These are phyloP conservation scores for Cryptosporidium bovis DNA, from an alignment of 169 alveolate species.

Conservation along the genomic window DNA sequence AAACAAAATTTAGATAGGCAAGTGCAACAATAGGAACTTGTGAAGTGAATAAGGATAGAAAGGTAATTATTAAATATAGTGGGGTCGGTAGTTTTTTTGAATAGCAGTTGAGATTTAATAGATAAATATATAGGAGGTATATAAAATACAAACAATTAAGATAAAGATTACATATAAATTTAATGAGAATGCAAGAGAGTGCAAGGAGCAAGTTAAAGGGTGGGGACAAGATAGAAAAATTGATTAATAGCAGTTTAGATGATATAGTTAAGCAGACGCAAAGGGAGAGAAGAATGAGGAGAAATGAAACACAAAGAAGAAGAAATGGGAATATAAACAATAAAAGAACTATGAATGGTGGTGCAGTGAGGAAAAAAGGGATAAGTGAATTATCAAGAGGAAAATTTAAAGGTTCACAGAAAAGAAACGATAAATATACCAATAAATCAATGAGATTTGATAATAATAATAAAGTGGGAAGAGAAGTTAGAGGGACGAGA, in stretches of 20 bases:
- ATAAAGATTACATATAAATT: no score
- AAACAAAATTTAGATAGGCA: no score
- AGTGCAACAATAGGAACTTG: no score
- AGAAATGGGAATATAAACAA: neutral
- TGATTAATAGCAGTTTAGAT: slow-evolving; percentile 55
- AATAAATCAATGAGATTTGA: no score
- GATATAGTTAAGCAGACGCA: slow-evolving; percentile 45
- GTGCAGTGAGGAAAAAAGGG: neutral
- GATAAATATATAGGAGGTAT: no score
- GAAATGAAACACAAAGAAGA: neutral
- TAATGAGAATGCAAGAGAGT: neutral
- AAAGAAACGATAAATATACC: no score
- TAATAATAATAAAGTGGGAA: neutral
- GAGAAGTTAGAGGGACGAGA: neutral
- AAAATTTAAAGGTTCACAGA: neutral
- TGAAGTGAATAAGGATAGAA: no score
- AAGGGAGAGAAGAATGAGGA: slow-evolving; percentile 14
- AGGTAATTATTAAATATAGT: no score
- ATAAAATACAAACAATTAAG: no score
- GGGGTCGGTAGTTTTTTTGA: no score
- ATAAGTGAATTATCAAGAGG: neutral
- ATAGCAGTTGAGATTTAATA: no score
- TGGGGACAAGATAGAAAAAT: slow-evolving; percentile 16
- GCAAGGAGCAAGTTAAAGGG: neutral
- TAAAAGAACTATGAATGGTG: neutral